Percentiles rank a stretch among this genome's conserved stretches.
Evolutionary conservation across 2,329 filamentous ascomycete genomes (phyloP).

Genomic region (Monilinia fructicola): DNA sequence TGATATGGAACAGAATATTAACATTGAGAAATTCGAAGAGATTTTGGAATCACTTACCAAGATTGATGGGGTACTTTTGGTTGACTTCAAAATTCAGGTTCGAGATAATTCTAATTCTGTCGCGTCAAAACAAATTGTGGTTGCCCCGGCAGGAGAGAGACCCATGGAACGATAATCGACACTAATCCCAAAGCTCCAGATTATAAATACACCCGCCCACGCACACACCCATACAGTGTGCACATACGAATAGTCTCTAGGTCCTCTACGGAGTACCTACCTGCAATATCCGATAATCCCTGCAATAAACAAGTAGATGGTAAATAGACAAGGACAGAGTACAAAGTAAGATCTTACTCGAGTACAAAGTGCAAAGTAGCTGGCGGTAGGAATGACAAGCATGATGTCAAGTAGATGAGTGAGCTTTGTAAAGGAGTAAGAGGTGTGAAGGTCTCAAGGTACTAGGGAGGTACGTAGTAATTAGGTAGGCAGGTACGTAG

Average conservation of each 20-base stretch:
- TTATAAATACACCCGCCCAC: background rate
- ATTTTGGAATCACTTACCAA: constrained; percentile 18
- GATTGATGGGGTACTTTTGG: constrained; percentile 3
- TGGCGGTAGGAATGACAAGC: too few species aligned
- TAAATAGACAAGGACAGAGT: background rate
- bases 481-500: too few species aligned
- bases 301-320: background rate
- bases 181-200: constrained; percentile 14
- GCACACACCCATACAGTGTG: too few species aligned
- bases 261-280: too few species aligned
- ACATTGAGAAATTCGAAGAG: background rate
- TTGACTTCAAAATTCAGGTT: constrained; percentile 13
- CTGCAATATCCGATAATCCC: background rate
- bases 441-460: too few species aligned
- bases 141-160: constrained; percentile 17
- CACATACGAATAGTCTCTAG: too few species aligned
- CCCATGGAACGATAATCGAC: too few species aligned
- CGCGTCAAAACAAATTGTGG: constrained; percentile 24
- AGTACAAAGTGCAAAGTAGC: too few species aligned
- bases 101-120: constrained; percentile 22
- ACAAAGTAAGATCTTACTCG: too few species aligned
- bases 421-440: too few species aligned
- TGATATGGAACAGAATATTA: background rate
- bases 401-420: too few species aligned
- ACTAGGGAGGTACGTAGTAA: too few species aligned